phyloP scores from a whole-genome alignment of 2,329 filamentous ascomycete species.

The Pyrenochaeta sp. region DNA sequence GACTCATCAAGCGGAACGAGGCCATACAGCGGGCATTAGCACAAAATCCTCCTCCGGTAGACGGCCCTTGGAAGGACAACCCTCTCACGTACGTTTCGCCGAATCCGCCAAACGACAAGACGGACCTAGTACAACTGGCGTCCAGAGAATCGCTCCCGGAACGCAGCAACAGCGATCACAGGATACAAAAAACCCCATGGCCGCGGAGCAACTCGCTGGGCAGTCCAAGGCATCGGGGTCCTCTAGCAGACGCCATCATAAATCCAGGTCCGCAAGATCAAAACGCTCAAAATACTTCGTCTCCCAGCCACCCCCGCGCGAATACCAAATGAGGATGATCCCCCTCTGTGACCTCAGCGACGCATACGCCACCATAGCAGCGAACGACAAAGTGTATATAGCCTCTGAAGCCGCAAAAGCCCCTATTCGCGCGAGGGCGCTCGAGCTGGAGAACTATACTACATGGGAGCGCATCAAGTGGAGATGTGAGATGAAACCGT shows the following conservation, averaged over 20 bases:
- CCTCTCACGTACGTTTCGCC: not conserved
- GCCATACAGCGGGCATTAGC: not conserved
- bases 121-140: not conserved
- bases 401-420: not conserved
- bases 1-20: not conserved
- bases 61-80: not conserved
- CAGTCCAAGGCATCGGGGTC: no score
- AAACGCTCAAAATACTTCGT: not conserved
- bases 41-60: not conserved
- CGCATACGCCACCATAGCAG: not conserved
- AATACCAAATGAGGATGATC: not conserved
- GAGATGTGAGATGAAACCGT: not conserved
- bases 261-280: no score
- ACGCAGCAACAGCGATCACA: not conserved
- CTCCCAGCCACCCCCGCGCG: not conserved
- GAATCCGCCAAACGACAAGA: not conserved
- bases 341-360: not conserved
- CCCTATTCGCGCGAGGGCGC: not conserved
- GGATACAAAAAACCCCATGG: not conserved
- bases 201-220: no score
- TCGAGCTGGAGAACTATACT: not conserved
- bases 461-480: conserved; percentile 1
- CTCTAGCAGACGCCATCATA: no score
- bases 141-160: not conserved
- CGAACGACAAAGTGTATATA: not conserved